Evolutionary conservation across 1,284 basidiomycete genomes (phyloP).

Genomic region (Polyporus tsugae): DNA sequence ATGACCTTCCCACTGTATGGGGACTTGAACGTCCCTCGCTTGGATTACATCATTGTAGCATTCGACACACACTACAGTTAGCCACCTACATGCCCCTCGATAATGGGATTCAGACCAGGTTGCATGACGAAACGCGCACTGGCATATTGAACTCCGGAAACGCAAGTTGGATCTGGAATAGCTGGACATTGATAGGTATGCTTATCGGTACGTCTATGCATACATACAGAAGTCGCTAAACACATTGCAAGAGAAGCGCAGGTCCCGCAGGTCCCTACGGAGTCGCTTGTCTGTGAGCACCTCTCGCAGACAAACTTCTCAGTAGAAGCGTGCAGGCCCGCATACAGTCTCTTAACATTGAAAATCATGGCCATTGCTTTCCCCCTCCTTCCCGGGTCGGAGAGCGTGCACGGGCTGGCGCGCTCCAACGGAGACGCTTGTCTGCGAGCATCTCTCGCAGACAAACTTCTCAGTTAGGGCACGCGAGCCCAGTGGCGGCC

Average conservation of each 20-base stretch:
- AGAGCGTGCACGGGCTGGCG: neutral
- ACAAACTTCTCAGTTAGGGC: conserved; percentile 5
- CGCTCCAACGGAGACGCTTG: neutral
- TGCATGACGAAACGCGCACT: no score
- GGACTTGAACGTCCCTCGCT: no score
- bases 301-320: conserved; percentile 4
- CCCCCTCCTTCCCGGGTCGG: neutral
- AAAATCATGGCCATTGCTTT: neutral
- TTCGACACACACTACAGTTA: no score
- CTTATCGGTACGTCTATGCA: neutral
- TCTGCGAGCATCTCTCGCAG: conserved; percentile 2
- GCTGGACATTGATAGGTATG: no score
- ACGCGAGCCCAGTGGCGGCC: neutral
- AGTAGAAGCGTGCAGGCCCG: neutral
- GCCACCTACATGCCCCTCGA: no score
- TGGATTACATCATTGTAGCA: no score
- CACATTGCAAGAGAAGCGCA: neutral
- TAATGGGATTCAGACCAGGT: no score
- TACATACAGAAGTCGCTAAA: no score
- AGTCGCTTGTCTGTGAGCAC: conserved; percentile 6
- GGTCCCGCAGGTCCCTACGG: neutral
- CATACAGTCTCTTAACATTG: neutral
- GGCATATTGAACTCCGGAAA: no score
- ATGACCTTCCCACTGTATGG: no score
- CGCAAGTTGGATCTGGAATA: no score